Evolutionary conservation across 306 rosid genomes (phyloP), one percentile per base, ranked within the genome.

Genomic region (Datisca glomerata): DNA sequence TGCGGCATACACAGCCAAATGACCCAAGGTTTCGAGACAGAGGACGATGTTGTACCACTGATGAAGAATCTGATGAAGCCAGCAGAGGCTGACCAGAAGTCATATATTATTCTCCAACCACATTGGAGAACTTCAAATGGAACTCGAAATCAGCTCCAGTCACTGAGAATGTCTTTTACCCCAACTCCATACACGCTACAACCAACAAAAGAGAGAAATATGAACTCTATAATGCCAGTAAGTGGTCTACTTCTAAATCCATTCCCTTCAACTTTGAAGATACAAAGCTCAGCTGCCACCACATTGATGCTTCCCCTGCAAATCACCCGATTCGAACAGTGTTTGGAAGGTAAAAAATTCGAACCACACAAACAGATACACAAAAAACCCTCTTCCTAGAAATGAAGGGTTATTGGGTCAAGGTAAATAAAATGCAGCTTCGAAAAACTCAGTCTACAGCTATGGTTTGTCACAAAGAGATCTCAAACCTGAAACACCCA

Each of bases 61-160:
- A 21, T 29, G 72, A 38, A 41, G 56, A 63, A 39, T 75, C 70
- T 40, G 72, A 46, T 12, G 66, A 63, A n/a, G 67, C 51, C 47
- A 78, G 79, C 31, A 78, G 27, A 8, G 79, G 67, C 39, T 71
- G 72, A 56, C 60, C 85, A 42, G 85, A 41, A 64, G 59, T 85
- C 93, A 85, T 80, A 59, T 29, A 79, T 32, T 39, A 33, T 40
- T 23, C 65, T 16, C 61, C 78, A 49, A 41, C 60, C 59, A 39
- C 79, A 55, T 69, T 57, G 66, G 69, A 57, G 50, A 61, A 62
- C 39, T 50, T 45, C 45, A 43, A n/a, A 47, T 21, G 18, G 47
- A 49, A 53, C 47, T 24, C 25, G 24, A 41, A 4, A 2, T 13
- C 39, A 27, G 39, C 12, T 19, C 64, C 42, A 21, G 10, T 19